A percentile compares a stretch with the other conserved stretches of the same genome.
Evolutionary conservation across 116 monocot genomes (phyloP).

Genomic region (Cymodocea nodosa): DNA sequence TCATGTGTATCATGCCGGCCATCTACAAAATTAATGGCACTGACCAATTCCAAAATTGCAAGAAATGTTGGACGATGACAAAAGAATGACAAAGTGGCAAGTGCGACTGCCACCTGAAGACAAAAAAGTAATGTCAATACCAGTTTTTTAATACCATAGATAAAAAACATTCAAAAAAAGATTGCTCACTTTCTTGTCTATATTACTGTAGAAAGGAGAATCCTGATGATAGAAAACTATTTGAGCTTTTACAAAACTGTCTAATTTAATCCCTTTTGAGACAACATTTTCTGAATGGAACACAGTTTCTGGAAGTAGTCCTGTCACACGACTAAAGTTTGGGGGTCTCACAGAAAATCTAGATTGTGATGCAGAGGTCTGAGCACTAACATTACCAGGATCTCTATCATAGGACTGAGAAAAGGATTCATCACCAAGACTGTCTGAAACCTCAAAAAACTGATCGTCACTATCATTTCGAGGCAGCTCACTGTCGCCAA

Average conservation of each 20-base stretch:
- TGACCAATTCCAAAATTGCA: slow-evolving; percentile 74
- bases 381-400: slow-evolving; percentile 17
- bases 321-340: slow-evolving; percentile 49
- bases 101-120: slow-evolving; percentile 54
- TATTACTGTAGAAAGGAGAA: slow-evolving; percentile 60
- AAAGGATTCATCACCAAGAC: slow-evolving; percentile 46
- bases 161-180: not conserved
- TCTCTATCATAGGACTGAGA: slow-evolving; percentile 20
- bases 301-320: slow-evolving; percentile 63
- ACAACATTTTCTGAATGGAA: slow-evolving; percentile 13
- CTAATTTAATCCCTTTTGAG: slow-evolving; percentile 17
- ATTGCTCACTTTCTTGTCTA: slow-evolving; percentile 53
- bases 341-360: slow-evolving; percentile 51
- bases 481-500: slow-evolving; percentile 11
- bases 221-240: slow-evolving; percentile 55
- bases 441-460: slow-evolving; percentile 85
- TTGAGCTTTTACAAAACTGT: slow-evolving; percentile 96
- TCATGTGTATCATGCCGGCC: slow-evolving; percentile 4
- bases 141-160: not conserved
- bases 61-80: slow-evolving; percentile 92
- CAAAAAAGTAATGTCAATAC: not conserved
- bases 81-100: slow-evolving; percentile 84
- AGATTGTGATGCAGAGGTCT: slow-evolving; percentile 13
- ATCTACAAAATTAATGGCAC: slow-evolving; percentile 57
- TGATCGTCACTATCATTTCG: slow-evolving; percentile 53